Conservation (phyloP, 2,329 filamentous ascomycete species). For the Elsinoe necatrix region DNA sequence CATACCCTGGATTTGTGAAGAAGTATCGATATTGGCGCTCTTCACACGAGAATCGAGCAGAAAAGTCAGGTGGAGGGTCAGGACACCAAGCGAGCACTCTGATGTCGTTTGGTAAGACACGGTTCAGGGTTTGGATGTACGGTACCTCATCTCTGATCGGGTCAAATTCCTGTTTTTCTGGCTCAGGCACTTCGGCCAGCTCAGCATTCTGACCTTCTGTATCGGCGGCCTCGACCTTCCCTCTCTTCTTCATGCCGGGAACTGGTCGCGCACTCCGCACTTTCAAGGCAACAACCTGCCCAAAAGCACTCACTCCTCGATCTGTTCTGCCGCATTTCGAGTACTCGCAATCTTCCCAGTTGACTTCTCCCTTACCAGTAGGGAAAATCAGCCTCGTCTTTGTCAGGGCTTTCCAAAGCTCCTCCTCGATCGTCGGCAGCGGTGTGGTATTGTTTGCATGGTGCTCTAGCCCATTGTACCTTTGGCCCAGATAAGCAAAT, state of each 20-base stretch:
- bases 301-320: conserved; percentile 88
- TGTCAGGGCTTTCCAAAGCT: conserved; percentile 82
- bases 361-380: conserved; percentile 45
- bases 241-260: conserved; percentile 18
- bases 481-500: conserved; percentile 83
- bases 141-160: conserved; percentile 71
- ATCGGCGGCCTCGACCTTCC: neutral
- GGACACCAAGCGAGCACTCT: conserved; percentile 90
- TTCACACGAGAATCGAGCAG: conserved; percentile 83
- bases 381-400: conserved; percentile 77
- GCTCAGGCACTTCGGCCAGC: conserved; percentile 17
- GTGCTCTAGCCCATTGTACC: conserved; percentile 90
- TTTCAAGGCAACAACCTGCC: conserved; percentile 79
- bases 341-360: conserved; percentile 81
- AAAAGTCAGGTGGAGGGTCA: conserved; percentile 67
- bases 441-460: conserved; percentile 60
- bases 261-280: conserved; percentile 69
- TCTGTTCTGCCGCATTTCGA: conserved; percentile 94
- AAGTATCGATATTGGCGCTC: conserved; percentile 93
- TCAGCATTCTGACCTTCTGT: conserved; percentile 15
- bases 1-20: conserved; percentile 88
- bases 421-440: conserved; percentile 80
- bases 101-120: conserved; percentile 81
- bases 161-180: conserved; percentile 42
- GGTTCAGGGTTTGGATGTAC: conserved; percentile 77